Conservation (phyloP, 108 stramenopile species). For the Poteriospumella lacustris region DNA sequence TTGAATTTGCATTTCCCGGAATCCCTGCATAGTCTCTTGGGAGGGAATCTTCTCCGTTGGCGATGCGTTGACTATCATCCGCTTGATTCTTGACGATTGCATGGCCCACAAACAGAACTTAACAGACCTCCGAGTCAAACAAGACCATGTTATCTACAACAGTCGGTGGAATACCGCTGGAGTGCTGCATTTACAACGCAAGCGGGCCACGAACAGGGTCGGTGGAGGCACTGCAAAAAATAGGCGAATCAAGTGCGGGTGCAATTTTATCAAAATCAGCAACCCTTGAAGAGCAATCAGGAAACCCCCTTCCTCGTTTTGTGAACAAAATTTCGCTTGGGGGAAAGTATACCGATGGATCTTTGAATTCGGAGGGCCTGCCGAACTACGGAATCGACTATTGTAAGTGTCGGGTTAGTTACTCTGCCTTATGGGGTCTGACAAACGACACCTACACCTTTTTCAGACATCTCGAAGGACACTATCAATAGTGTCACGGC, state of each 20-base stretch:
- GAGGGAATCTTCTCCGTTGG: no score
- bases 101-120: no score
- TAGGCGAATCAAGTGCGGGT: constrained; percentile 60
- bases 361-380: constrained; percentile 78
- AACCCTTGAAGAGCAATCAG: constrained; percentile 62
- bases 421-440: no score
- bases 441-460: not conserved
- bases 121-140: no score
- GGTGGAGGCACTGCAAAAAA: constrained; percentile 72
- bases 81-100: no score
- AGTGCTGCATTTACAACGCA: constrained; percentile 78
- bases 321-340: constrained; percentile 14
- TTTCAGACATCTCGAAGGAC: constrained; percentile 49
- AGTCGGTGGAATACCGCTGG: constrained; percentile 62
- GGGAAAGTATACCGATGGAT: not conserved
- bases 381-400: constrained; percentile 84
- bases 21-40: no score
- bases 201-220: constrained; percentile 76
- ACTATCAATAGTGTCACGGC: constrained; percentile 33
- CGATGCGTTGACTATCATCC: no score
- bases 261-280: constrained; percentile 76
- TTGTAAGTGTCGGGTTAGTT: constrained; percentile 32
- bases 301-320: constrained; percentile 70
- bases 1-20: no score
- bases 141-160: constrained; percentile 42